Evolutionary conservation across 306 rosid species (phyloP).

Genomic region (Erythrophleum fordii): DNA sequence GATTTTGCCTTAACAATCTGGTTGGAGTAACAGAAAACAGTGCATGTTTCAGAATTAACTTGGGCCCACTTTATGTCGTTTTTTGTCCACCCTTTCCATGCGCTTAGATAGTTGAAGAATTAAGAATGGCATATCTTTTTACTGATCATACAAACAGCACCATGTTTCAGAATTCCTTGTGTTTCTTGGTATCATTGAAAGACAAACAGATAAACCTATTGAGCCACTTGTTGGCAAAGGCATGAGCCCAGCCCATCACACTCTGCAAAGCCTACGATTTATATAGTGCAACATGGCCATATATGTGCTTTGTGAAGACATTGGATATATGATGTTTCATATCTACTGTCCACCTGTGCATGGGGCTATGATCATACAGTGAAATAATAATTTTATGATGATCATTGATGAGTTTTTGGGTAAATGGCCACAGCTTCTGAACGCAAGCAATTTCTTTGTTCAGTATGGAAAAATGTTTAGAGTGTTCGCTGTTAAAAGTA

Average conservation of each 20-base stretch:
- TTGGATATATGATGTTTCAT: not conserved
- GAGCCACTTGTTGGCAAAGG: not conserved
- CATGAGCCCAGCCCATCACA: not conserved
- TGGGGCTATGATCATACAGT: not conserved
- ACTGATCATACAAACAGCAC: not conserved
- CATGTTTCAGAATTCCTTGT: not conserved
- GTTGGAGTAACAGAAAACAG: not conserved
- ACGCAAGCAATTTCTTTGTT: conserved; percentile 9
- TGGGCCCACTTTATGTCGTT: too few species aligned
- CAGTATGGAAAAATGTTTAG: not conserved
- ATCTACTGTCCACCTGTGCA: not conserved
- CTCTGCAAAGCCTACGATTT: not conserved
- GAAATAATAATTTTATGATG: not conserved
- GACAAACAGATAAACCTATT: not conserved
- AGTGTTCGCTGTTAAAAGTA: not conserved
- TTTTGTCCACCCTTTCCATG: too few species aligned
- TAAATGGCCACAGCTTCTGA: not conserved
- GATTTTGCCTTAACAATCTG: not conserved
- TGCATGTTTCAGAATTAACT: conserved; percentile 4
- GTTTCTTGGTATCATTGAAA: not conserved
- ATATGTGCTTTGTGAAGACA: not conserved
- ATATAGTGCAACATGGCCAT: not conserved
- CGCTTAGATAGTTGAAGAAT: too few species aligned
- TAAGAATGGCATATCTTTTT: not conserved
- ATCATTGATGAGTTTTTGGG: not conserved